These are phyloP conservation scores for Suhomyces pyralidae DNA, from an alignment of 805 yeast genomes.

Conservation along the genomic window DNA sequence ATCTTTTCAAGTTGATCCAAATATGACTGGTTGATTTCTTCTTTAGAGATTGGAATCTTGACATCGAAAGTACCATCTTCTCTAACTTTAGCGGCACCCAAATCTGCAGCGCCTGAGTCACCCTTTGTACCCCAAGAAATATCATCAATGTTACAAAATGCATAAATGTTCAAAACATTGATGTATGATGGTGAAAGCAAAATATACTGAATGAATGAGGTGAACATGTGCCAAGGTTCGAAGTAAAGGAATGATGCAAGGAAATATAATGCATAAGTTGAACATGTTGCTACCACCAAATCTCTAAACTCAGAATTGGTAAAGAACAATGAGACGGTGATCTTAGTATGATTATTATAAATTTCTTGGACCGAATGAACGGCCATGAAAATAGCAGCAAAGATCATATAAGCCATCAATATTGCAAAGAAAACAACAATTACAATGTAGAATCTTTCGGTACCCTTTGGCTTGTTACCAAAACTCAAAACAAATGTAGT, in stretches of 20 bases:
- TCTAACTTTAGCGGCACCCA: slow-evolving; percentile 52
- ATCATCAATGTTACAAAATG: slow-evolving; percentile 70
- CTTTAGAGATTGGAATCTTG: slow-evolving; percentile 46
- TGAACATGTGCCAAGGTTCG: slow-evolving; percentile 66
- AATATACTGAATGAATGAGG: slow-evolving; percentile 51
- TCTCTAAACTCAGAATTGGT: slow-evolving; percentile 44
- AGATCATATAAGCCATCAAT: slow-evolving; percentile 56
- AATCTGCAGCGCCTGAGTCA: slow-evolving; percentile 53
- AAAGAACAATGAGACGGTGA: slow-evolving; percentile 47
- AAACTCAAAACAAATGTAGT: slow-evolving; percentile 61
- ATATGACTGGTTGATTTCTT: slow-evolving; percentile 53
- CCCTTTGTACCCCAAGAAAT: slow-evolving; percentile 78
- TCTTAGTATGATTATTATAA: slow-evolving; percentile 32
- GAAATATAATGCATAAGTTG: slow-evolving; percentile 62
- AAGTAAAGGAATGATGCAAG: slow-evolving; percentile 56
- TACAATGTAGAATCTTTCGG: slow-evolving; percentile 51
- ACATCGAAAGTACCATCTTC: slow-evolving; percentile 58
- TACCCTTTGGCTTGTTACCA: slow-evolving; percentile 64
- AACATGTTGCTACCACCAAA: slow-evolving; percentile 54
- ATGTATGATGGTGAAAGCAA: slow-evolving; percentile 52
- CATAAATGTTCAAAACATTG: slow-evolving; percentile 60
- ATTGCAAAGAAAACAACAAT: slow-evolving; percentile 56
- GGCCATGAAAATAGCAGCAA: slow-evolving; percentile 58
- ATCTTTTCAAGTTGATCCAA: slow-evolving; percentile 53
- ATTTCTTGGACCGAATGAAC: slow-evolving; percentile 45